These are phyloP conservation scores for Krasilnikovozyma curviuscula DNA, from an alignment of 768 basidiomycete species.

Conservation along the genomic window DNA sequence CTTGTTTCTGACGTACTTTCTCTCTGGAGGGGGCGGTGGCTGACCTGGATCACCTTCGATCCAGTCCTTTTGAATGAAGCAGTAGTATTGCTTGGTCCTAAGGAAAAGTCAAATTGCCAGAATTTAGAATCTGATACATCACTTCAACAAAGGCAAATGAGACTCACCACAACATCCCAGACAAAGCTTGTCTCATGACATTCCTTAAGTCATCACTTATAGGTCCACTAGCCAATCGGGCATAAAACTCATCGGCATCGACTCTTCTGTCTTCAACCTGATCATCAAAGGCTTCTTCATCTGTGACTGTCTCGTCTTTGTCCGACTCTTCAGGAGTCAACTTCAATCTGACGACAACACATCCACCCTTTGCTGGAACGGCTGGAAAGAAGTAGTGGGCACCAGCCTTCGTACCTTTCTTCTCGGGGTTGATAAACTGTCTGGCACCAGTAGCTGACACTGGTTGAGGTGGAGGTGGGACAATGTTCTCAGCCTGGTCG, in stretches of 20 bases:
- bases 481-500: conserved; percentile 11
- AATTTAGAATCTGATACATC: not conserved
- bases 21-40: conserved; percentile 75
- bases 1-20: conserved; percentile 65
- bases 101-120: not conserved
- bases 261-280: conserved; percentile 70
- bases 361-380: conserved; percentile 81
- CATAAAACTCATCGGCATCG: conserved; percentile 94
- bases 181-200: conserved; percentile 87
- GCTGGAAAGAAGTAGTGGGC: conserved; percentile 74
- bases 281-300: conserved; percentile 77
- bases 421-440: conserved; percentile 63
- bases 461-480: conserved; percentile 18
- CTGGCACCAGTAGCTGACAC: conserved; percentile 15
- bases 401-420: conserved; percentile 74
- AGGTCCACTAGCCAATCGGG: conserved; percentile 53
- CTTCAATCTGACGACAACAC: conserved; percentile 84
- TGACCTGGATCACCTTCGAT: conserved; percentile 87
- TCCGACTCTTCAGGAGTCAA: conserved; percentile 56
- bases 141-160: not conserved
- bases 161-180: conserved; percentile 77
- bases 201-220: conserved; percentile 84
- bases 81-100: conserved; percentile 81
- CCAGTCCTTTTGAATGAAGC: conserved; percentile 94
- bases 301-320: conserved; percentile 61